Conservation (phyloP, 1,284 basidiomycete species). For the Ganoderma resinaceum region DNA sequence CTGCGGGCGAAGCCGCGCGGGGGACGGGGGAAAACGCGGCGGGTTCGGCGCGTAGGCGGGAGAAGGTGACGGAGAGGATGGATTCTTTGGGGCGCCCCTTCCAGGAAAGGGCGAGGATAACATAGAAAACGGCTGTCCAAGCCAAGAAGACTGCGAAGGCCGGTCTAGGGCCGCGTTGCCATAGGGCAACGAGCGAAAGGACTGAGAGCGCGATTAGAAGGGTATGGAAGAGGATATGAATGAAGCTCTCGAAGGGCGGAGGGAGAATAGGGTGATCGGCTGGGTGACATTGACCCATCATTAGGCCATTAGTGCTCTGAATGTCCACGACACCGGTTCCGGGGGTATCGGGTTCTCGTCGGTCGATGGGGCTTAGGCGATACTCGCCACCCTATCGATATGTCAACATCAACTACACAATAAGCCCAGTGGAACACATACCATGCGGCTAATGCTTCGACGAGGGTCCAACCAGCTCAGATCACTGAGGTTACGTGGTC, state of each 20-base stretch:
- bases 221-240: conserved; percentile 63
- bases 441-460: conserved; percentile 71
- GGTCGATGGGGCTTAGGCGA: conserved; percentile 51
- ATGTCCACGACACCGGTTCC: conserved; percentile 54
- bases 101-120: conserved; percentile 58
- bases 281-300: conserved; percentile 33
- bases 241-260: conserved; percentile 45
- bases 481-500: conserved; percentile 65
- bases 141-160: conserved; percentile 71
- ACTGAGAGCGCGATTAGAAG: conserved; percentile 65
- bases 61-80: conserved; percentile 58
- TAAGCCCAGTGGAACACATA: conserved; percentile 46
- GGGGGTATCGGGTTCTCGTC: conserved; percentile 52
- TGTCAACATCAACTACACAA: conserved; percentile 19
- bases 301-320: conserved; percentile 49
- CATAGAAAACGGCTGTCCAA: conserved; percentile 67
- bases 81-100: conserved; percentile 61
- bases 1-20: conserved; percentile 40
- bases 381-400: conserved; percentile 63
- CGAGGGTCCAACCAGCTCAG: conserved; percentile 78
- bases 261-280: conserved; percentile 46
- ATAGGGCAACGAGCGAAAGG: conserved; percentile 64
- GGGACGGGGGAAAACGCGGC: conserved; percentile 30
- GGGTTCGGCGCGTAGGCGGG: conserved; percentile 49
- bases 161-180: conserved; percentile 57